Percentiles rank a stretch among this genome's conserved stretches.
Evolutionary conservation across 2,329 filamentous ascomycete genomes (phyloP).

Genomic region (Cadophora malorum): DNA sequence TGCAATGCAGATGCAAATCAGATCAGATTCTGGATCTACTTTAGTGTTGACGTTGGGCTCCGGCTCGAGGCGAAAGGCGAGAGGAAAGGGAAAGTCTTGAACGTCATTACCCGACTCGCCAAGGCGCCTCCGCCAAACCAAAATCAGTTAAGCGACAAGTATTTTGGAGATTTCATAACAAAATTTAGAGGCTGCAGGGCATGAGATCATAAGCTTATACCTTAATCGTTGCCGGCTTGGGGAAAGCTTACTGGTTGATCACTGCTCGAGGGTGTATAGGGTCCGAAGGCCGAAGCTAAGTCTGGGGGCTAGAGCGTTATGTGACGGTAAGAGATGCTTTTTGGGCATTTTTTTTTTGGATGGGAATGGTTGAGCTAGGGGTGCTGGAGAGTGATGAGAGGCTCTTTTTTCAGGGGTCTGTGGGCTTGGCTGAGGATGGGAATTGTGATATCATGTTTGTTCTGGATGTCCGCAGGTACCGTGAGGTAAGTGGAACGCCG

Average conservation of each 20-base stretch:
- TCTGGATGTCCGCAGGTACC: not conserved
- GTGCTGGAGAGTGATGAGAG: not conserved
- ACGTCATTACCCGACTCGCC: slow-evolving; percentile 21
- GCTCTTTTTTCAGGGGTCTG: not conserved
- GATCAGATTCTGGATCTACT: not conserved
- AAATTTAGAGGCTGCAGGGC: not conserved
- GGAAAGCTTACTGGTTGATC: not conserved
- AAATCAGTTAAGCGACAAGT: slow-evolving; percentile 4
- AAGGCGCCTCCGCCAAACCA: not conserved
- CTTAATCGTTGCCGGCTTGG: slow-evolving; percentile 12
- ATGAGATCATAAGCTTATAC: slow-evolving; percentile 18
- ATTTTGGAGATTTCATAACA: no score
- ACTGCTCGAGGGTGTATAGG: not conserved
- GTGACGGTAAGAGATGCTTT: not conserved
- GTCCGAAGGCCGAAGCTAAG: slow-evolving; percentile 11
- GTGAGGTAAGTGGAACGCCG: not conserved
- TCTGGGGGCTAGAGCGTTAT: no score
- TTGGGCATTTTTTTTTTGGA: no score
- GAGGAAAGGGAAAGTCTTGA: slow-evolving; percentile 21
- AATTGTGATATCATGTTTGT: slow-evolving; percentile 3
- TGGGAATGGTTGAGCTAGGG: not conserved
- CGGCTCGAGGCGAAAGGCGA: not conserved
- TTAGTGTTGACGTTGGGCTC: not conserved
- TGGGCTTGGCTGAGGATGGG: not conserved
- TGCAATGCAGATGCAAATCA: not conserved